Conservation (phyloP, 2,329 filamentous ascomycete species). For the Exophiala mesophila region DNA sequence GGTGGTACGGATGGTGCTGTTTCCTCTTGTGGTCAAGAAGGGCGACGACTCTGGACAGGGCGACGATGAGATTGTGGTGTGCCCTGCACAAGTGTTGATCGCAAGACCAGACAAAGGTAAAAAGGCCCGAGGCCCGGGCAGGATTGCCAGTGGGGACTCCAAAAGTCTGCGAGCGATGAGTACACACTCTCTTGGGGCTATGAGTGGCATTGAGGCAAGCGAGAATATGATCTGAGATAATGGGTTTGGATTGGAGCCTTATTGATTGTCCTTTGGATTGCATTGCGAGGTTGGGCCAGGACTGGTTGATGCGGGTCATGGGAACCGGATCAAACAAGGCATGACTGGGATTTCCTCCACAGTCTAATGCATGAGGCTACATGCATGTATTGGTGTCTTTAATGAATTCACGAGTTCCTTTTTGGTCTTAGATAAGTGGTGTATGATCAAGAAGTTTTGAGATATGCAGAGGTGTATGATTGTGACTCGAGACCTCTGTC, state of each 20-base stretch:
- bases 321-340: no score
- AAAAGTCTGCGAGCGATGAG: conserved; percentile 39
- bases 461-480: no score
- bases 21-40: conserved; percentile 94
- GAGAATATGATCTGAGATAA: conserved; percentile 18
- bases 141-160: conserved; percentile 37
- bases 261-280: not conserved
- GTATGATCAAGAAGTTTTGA: no score
- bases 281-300: conserved; percentile 3
- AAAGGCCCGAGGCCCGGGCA: conserved; percentile 35
- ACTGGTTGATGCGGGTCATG: no score
- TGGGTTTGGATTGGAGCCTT: not conserved
- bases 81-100: conserved; percentile 87
- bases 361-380: no score
- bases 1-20: conserved; percentile 85
- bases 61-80: conserved; percentile 92
- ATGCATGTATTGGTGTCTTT: no score
- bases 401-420: no score
- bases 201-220: conserved; percentile 36
- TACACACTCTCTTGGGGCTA: conserved; percentile 40
- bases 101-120: conserved; percentile 47
- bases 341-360: no score
- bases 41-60: conserved; percentile 82
- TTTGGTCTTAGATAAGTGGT: no score
- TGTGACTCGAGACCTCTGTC: no score